These are phyloP conservation scores for Raddia guianensis DNA, from an alignment of 176 grass and related monocot genomes.

Conservation along the genomic window DNA sequence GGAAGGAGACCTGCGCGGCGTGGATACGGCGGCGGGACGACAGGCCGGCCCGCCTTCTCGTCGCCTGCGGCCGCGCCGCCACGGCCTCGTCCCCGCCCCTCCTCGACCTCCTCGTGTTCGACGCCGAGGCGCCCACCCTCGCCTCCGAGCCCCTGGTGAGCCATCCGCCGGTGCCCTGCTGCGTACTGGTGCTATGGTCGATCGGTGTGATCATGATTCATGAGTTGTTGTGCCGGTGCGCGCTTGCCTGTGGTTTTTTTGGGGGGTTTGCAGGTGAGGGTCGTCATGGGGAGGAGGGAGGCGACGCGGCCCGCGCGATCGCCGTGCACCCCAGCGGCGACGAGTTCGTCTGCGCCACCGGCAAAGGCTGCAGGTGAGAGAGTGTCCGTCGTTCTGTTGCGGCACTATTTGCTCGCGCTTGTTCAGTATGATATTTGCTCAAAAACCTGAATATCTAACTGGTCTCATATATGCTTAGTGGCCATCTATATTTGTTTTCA, in stretches of 20 bases:
- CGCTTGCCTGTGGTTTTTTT: not conserved
- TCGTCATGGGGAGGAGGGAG: constrained; percentile 53
- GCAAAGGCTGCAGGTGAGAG: constrained; percentile 78
- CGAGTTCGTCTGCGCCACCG: constrained; percentile 71
- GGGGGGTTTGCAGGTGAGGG: constrained; percentile 38
- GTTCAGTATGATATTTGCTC: not conserved
- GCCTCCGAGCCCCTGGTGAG: constrained; percentile 64
- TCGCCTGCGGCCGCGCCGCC: constrained; percentile 47
- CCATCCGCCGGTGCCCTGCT: not conserved
- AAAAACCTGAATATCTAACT: not conserved
- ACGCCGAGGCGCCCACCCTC: constrained; percentile 56
- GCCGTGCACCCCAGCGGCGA: constrained; percentile 72
- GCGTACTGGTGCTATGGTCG: too few species aligned
- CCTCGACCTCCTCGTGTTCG: constrained; percentile 78
- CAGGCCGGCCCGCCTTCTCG: constrained; percentile 42
- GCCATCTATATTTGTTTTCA: not conserved
- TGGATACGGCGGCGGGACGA: constrained; percentile 61
- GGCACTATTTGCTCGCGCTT: not conserved
- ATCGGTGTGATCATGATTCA: not conserved
- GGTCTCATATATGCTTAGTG: not conserved
- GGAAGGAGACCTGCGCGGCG: constrained; percentile 61
- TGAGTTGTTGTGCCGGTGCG: not conserved
- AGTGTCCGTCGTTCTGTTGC: not conserved
- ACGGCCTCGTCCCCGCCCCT: constrained; percentile 47
- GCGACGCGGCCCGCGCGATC: constrained; percentile 49